Conservation (phyloP, 2,329 filamentous ascomycete genomes). For the Phyllosticta capitalensis region DNA sequence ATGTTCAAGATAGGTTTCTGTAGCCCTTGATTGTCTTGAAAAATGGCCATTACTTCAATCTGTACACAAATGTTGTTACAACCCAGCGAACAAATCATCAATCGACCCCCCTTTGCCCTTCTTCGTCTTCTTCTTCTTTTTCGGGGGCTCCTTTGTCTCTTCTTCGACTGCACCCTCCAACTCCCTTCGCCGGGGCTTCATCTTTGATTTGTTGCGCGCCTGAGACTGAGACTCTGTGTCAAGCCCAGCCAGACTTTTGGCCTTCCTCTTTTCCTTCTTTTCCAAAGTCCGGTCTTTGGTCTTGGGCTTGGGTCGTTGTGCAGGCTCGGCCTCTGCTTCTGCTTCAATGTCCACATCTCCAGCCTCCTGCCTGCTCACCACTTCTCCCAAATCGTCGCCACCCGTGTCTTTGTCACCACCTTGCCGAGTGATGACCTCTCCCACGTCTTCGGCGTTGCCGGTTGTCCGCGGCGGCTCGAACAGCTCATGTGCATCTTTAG, state of each 20-base stretch:
- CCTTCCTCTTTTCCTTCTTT: not conserved
- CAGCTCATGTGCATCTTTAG: not conserved
- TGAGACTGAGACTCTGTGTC: not conserved
- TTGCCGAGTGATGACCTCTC: not conserved
- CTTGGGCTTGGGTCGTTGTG: not conserved
- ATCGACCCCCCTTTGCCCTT: slow-evolving; percentile 4
- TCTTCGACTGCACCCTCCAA: not conserved
- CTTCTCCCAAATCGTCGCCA: not conserved
- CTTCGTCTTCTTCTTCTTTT: slow-evolving; percentile 9
- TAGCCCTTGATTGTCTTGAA: no score
- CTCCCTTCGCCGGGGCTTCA: not conserved
- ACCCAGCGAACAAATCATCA: slow-evolving; percentile 8
- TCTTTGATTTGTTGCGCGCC: not conserved
- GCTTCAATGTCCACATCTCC: not conserved
- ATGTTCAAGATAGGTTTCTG: not conserved
- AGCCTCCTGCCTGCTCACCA: not conserved
- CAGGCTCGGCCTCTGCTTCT: not conserved
- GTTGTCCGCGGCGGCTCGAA: not conserved
- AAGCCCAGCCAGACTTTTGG: not conserved
- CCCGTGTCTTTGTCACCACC: not conserved
- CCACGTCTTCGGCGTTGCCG: not conserved
- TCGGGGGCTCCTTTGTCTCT: not conserved
- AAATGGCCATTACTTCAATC: no score
- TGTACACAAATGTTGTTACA: no score
- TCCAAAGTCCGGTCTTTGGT: not conserved